Evolutionary conservation across 2,329 filamentous ascomycete species (phyloP), one percentile per base, ranked within the genome.

Genomic region (Fusarium torreyae): DNA sequence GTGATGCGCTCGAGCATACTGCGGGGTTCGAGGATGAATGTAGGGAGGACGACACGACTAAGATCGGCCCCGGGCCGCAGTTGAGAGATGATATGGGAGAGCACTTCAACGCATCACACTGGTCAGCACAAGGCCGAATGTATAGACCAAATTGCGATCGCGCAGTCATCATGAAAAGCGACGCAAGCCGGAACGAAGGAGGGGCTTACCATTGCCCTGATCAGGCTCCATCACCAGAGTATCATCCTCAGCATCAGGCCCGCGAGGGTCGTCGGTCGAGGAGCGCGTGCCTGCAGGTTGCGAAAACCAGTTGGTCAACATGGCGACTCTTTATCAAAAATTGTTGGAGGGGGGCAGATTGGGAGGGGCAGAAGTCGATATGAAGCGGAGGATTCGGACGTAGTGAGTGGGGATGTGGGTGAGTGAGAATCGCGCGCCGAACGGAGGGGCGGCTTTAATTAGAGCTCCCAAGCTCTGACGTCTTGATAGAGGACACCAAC

Each of bases 1-100:
- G 96, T 99, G 79, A 99, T 99, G 74, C 96, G 90, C 83, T 99
- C 96, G 75, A 99, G 85, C 96, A 99, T 99, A 74, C 94, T 98
- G 77, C 94, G 91, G 24, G 96, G 96, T 81, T 99, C 96, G 74
- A 99, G 89, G 76, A 99, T 99, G 80, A 99, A 99, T 48, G 96
- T 99, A 40, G 96, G 96, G 58, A 99, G 86, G 36, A 96, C 95
- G 67, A 99, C 94, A 74, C 95, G 89, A 81, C 94, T 97, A 74
- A 99, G 85, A 80, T 99, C 96, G 75, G 96, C 96, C 70, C 96
- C 96, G 14, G 96, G 96, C 68, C 96, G 92, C 68, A 99, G 87
- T 83, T 99, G 96, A 53, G 94, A 97, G 77, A 99, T 98, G 81
- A 99, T 97, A 82, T 98, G 95, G 63, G 91, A 93, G 73, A 99